phyloP scores from a whole-genome alignment of 495 filamentous ascomycete genomes.

The Immersiella caudata region DNA sequence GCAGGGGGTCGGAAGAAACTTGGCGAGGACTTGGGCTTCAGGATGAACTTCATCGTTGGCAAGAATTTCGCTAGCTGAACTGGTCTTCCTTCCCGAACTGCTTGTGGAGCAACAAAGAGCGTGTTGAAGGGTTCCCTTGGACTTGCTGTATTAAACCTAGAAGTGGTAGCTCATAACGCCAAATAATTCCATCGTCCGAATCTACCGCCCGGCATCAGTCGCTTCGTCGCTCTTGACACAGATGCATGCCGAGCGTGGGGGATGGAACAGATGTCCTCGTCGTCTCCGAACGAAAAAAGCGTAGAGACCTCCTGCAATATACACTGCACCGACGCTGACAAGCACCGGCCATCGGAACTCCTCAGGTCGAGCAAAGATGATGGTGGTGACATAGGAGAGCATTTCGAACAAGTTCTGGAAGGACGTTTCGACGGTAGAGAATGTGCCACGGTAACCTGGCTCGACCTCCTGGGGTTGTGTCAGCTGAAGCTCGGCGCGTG shows the following conservation, averaged over 20 bases:
- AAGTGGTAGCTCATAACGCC: neutral
- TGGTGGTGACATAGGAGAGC: slow-evolving; percentile 61
- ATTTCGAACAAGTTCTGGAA: slow-evolving; percentile 70
- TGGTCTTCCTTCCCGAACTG: too few species aligned
- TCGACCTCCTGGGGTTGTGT: slow-evolving; percentile 49
- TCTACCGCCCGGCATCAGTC: neutral
- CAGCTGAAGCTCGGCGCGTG: neutral
- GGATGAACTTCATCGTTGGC: too few species aligned
- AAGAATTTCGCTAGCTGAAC: too few species aligned
- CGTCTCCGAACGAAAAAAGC: slow-evolving; percentile 58
- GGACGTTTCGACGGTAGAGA: slow-evolving; percentile 64
- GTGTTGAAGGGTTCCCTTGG: too few species aligned
- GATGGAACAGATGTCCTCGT: slow-evolving; percentile 66
- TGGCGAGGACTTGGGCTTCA: too few species aligned
- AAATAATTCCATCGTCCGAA: neutral
- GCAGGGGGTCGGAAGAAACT: too few species aligned
- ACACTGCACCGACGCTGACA: slow-evolving; percentile 57
- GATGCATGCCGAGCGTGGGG: slow-evolving; percentile 11
- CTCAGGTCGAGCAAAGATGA: slow-evolving; percentile 58
- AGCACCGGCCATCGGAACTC: slow-evolving; percentile 64
- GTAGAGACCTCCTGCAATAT: slow-evolving; percentile 54
- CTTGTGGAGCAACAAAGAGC: too few species aligned
- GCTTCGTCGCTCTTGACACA: neutral
- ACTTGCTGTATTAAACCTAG: neutral
- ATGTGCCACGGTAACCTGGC: slow-evolving; percentile 53